Base-by-base conservation (phyloP, 768 basidiomycete species). In the Megacollybia marginata region DNA sequence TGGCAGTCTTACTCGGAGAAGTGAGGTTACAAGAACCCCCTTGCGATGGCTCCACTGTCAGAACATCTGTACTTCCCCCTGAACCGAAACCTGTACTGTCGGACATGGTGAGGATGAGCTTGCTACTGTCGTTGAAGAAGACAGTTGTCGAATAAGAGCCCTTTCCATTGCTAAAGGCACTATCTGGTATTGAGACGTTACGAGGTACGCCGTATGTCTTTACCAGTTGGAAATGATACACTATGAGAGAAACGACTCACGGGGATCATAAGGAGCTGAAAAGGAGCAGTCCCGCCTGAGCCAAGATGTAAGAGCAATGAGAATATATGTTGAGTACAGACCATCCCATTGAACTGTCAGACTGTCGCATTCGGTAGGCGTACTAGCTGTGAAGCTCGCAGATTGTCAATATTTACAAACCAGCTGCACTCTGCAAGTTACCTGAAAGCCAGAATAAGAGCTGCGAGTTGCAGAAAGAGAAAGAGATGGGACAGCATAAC, bases 21-120 rank as follows among this genome's bases (percentile, higher is more conserved):
- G 68, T 66, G 0, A 75, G 76, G 52, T 78, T 69, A 63, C 87
- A 89, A 13, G 55, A 63, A 11, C 72, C 74, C 12, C 73, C 72
- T 23, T 69, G 59, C 2, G 80, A 71, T 9, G 63, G 48, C 36
- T 71, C 78, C 13, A 81, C 78, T 1, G 67, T 71, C 36, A 82
- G 54, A 6, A 85, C 44, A 42, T 63, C 49, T 9, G 78, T 74
- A 20, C 71, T 69, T 19, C 85, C 88, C 4, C 87, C 88, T 9
- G 80, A 69, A 40, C 68, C 85, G 59, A 83, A 87, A 1, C 85
- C 85, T 23, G 75, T 76, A 15, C 79, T 69, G 59, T 90, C 88
- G 23, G 83, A 88, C 82, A 90, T 84, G 33, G 78, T 73, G 16
- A 83, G 51, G 11, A 87, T 46, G 44, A 87, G 4, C 13, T 40